Conservation (phyloP, 192 early-diverging fungal species). For the Obelidium mucronatum region DNA sequence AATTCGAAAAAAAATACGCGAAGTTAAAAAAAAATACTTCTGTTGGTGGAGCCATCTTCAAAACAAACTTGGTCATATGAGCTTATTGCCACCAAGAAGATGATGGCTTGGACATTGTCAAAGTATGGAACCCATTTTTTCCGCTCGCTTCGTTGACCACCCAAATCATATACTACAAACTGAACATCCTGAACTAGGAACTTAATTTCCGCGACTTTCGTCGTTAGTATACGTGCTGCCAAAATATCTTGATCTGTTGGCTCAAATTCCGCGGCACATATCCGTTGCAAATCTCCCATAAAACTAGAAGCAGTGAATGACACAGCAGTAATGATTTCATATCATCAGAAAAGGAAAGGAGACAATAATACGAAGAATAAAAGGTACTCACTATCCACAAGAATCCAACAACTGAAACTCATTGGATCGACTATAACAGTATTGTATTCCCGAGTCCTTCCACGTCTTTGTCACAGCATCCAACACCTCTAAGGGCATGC, state of each 20-base stretch:
- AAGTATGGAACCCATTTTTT: conserved; percentile 73
- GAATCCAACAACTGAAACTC: conserved; percentile 57
- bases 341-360: background rate
- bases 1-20: background rate
- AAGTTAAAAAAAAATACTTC: conserved; percentile 45
- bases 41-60: conserved; percentile 62
- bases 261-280: conserved; percentile 49
- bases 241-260: conserved; percentile 76
- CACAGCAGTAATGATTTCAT: too few species aligned
- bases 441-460: conserved; percentile 51
- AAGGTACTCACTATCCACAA: conserved; percentile 51
- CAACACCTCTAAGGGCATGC: conserved; percentile 18
- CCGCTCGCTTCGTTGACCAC: conserved; percentile 67
- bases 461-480: conserved; percentile 37
- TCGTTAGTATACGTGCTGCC: conserved; percentile 69
- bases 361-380: conserved; percentile 11
- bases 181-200: conserved; percentile 62
- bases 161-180: conserved; percentile 68
- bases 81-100: conserved; percentile 69
- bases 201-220: conserved; percentile 70
- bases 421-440: conserved; percentile 39
- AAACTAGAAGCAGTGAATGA: conserved; percentile 12
- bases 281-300: conserved; percentile 9
- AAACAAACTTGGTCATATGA: conserved; percentile 66
- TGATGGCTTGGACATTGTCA: conserved; percentile 67